Conservation (phyloP, 2,329 filamentous ascomycete species). For the Ophioceras dolichostomum region DNA sequence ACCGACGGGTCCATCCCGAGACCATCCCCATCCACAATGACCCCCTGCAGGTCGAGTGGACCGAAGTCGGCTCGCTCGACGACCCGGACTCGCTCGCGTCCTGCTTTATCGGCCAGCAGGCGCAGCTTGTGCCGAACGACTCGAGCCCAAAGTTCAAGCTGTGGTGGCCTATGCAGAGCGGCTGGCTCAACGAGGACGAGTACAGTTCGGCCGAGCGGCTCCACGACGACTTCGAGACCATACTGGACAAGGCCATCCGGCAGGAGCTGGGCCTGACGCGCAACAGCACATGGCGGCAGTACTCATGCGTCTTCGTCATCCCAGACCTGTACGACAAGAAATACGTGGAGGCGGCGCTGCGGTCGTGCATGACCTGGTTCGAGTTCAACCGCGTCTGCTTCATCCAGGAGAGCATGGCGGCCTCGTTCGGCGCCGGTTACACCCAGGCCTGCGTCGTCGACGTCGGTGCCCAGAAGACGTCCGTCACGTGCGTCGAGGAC, state of each 20-base stretch:
- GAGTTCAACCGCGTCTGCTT: slow-evolving; percentile 84
- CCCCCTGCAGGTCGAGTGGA: slow-evolving; percentile 89
- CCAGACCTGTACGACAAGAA: slow-evolving; percentile 93
- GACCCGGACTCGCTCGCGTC: slow-evolving; percentile 48
- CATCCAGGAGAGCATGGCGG: slow-evolving; percentile 90
- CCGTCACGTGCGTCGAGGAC: slow-evolving; percentile 92
- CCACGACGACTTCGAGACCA: slow-evolving; percentile 75
- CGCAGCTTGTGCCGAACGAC: slow-evolving; percentile 76
- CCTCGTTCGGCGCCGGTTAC: slow-evolving; percentile 89
- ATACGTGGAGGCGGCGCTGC: slow-evolving; percentile 75
- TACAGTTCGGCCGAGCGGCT: slow-evolving; percentile 71
- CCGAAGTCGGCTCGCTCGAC: slow-evolving; percentile 57
- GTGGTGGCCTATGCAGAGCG: slow-evolving; percentile 81
- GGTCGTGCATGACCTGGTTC: slow-evolving; percentile 79
- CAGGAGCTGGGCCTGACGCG: slow-evolving; percentile 69
- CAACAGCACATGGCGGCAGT: slow-evolving; percentile 75
- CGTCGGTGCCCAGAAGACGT: slow-evolving; percentile 93
- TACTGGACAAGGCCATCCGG: slow-evolving; percentile 76
- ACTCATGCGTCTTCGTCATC: slow-evolving; percentile 94
- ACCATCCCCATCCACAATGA: slow-evolving; percentile 92
- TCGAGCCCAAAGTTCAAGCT: slow-evolving; percentile 84
- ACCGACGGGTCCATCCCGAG: slow-evolving; percentile 71
- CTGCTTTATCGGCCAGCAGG: slow-evolving; percentile 71
- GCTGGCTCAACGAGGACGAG: slow-evolving; percentile 82
- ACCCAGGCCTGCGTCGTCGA: slow-evolving; percentile 92